Evolutionary conservation across 371 early-diverging fungal species (phyloP).

Genomic region (Parasitella parasitica): DNA sequence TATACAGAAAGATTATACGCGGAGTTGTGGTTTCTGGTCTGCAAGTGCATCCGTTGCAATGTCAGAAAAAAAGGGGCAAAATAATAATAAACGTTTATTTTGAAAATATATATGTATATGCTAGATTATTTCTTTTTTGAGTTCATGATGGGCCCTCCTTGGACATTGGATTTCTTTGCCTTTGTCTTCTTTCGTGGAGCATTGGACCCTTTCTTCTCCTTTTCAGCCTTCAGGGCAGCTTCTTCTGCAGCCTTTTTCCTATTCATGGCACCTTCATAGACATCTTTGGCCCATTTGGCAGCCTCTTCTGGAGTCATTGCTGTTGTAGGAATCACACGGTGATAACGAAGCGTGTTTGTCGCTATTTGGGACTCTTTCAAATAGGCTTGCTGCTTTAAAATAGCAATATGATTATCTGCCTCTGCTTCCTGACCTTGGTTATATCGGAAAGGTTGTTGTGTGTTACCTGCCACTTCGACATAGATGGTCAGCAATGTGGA

Average conservation of each 20-base stretch:
- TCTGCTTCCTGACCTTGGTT: slow-evolving; percentile 25
- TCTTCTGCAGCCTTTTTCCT: not conserved
- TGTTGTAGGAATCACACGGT: slow-evolving; percentile 31
- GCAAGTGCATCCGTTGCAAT: slow-evolving; percentile 7
- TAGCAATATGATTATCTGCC: slow-evolving; percentile 21
- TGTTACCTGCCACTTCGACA: slow-evolving; percentile 23
- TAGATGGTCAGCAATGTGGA: slow-evolving; percentile 10
- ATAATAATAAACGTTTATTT: not conserved
- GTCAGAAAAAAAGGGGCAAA: not conserved
- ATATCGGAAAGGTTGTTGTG: slow-evolving; percentile 23
- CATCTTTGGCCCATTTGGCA: slow-evolving; percentile 8
- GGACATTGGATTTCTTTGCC: not conserved
- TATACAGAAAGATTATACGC: not conserved
- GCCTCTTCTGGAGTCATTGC: slow-evolving; percentile 17
- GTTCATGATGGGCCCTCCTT: not conserved
- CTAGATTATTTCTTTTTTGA: not conserved
- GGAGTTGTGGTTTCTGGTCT: slow-evolving; percentile 3
- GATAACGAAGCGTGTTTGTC: slow-evolving; percentile 23
- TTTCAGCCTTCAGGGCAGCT: not conserved
- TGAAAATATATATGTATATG: not conserved
- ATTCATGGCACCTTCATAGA: not conserved
- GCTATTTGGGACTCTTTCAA: slow-evolving; percentile 12
- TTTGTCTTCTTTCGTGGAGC: slow-evolving; percentile 1
- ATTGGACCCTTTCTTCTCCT: not conserved
- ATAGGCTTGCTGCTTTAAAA: slow-evolving; percentile 17